Percentiles rank a stretch among this genome's conserved stretches.
These are phyloP conservation scores for Alternaria tenuissima DNA, from an alignment of 2,329 filamentous ascomycete species.

Conservation along the genomic window DNA sequence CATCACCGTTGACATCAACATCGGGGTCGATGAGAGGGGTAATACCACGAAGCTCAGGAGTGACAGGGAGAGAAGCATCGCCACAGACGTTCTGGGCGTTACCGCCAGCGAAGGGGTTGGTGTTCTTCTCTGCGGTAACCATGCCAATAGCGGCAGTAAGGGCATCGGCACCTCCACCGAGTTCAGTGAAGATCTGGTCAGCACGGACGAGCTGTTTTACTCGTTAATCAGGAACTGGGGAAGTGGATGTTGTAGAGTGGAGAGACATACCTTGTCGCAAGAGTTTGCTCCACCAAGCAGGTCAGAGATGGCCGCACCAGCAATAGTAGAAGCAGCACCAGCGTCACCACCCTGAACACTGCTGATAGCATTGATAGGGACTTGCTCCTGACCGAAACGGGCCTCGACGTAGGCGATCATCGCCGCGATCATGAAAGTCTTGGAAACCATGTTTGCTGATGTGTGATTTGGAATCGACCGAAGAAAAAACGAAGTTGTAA, in stretches of 20 bases:
- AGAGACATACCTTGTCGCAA: slow-evolving; percentile 64
- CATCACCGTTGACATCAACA: slow-evolving; percentile 63
- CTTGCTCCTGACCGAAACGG: slow-evolving; percentile 70
- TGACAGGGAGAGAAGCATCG: slow-evolving; percentile 69
- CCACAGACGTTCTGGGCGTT: slow-evolving; percentile 69
- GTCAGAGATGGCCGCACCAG: slow-evolving; percentile 67
- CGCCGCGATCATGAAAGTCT: slow-evolving; percentile 40
- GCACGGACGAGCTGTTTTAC: slow-evolving; percentile 65
- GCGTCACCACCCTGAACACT: slow-evolving; percentile 64
- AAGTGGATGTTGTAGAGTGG: background rate
- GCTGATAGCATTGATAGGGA: slow-evolving; percentile 63
- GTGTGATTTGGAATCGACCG: slow-evolving; percentile 1
- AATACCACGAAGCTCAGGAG: slow-evolving; percentile 69
- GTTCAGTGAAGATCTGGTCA: slow-evolving; percentile 68
- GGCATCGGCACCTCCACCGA: slow-evolving; percentile 67
- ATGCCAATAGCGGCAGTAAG: slow-evolving; percentile 69
- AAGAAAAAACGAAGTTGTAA: background rate
- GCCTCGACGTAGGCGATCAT: slow-evolving; percentile 49
- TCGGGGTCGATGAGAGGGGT: slow-evolving; percentile 72
- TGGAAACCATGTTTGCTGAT: slow-evolving; percentile 45
- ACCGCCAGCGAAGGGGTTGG: slow-evolving; percentile 70
- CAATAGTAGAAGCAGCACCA: slow-evolving; percentile 70
- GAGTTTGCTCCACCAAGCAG: slow-evolving; percentile 71
- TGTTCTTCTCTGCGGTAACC: slow-evolving; percentile 75
- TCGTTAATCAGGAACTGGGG: background rate